Evolutionary conservation across 2,329 filamentous ascomycete species (phyloP).

Genomic region (Talaromyces sp.): DNA sequence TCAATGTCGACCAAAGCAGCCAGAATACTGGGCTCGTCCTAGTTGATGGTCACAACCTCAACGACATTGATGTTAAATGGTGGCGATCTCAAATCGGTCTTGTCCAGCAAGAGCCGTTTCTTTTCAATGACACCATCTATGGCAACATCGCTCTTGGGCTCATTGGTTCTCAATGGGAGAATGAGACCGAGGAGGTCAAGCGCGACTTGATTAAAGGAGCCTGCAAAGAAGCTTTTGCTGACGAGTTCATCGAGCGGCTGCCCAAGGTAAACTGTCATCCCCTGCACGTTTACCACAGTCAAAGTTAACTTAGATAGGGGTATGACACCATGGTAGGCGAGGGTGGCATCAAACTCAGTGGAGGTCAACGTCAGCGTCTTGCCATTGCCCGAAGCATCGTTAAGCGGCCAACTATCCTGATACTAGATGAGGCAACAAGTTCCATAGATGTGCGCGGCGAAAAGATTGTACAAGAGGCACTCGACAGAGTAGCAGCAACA

Average conservation of each 20-base stretch:
- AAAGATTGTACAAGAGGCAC: slow-evolving; percentile 62
- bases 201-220: slow-evolving; percentile 54
- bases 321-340: slow-evolving; percentile 66
- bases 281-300: slow-evolving; percentile 55
- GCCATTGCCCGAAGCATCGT: slow-evolving; percentile 73
- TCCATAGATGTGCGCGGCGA: slow-evolving; percentile 70
- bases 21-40: slow-evolving; percentile 42
- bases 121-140: slow-evolving; percentile 76
- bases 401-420: slow-evolving; percentile 70
- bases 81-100: slow-evolving; percentile 70
- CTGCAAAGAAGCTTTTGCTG: slow-evolving; percentile 61
- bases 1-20: slow-evolving; percentile 1
- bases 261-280: slow-evolving; percentile 41
- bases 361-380: slow-evolving; percentile 77
- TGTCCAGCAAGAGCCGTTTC: slow-evolving; percentile 71
- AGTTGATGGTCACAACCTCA: slow-evolving; percentile 49
- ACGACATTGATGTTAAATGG: slow-evolving; percentile 62
- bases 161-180: slow-evolving; percentile 33
- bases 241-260: slow-evolving; percentile 61
- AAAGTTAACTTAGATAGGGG: slow-evolving; percentile 61
- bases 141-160: slow-evolving; percentile 74
- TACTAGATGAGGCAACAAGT: slow-evolving; percentile 85
- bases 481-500: slow-evolving; percentile 67
- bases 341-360: slow-evolving; percentile 66
- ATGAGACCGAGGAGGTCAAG: slow-evolving; percentile 50